Conservation (phyloP, 192 early-diverging fungal genomes). For the Thoreauomyces humboldtii region DNA sequence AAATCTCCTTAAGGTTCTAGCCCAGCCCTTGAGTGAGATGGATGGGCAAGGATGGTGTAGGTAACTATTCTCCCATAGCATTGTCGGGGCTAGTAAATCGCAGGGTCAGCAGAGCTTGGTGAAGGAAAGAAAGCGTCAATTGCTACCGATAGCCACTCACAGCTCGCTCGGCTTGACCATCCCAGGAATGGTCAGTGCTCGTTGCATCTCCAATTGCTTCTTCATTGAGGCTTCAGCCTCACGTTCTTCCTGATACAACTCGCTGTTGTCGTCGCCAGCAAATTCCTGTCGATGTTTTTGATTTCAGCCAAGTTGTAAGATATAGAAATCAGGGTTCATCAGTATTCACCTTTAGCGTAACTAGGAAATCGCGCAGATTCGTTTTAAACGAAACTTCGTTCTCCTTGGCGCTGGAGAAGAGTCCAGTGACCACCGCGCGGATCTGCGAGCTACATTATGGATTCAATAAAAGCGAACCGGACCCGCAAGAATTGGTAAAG, state of each 20-base stretch:
- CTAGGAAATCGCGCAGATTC: slow-evolving; percentile 92
- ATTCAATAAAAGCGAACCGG: slow-evolving; percentile 11
- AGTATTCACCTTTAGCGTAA: slow-evolving; percentile 48
- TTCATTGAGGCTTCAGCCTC: slow-evolving; percentile 79
- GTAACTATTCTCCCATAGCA: slow-evolving; percentile 15
- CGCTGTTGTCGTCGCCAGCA: slow-evolving; percentile 75
- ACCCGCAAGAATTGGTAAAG: neutral
- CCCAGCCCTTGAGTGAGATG: too few species aligned
- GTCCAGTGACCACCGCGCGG: slow-evolving; percentile 77
- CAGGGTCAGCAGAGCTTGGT: neutral
- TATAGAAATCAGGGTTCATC: too few species aligned
- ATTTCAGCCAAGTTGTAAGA: too few species aligned
- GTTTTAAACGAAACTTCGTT: slow-evolving; percentile 78
- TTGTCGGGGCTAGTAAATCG: slow-evolving; percentile 7
- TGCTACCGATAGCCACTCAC: slow-evolving; percentile 1
- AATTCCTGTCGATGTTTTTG: too few species aligned
- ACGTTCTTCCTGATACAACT: slow-evolving; percentile 84
- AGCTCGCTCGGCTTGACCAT: slow-evolving; percentile 83
- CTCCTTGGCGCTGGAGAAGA: slow-evolving; percentile 84
- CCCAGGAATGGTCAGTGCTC: slow-evolving; percentile 85
- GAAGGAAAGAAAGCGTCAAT: neutral
- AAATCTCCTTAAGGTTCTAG: too few species aligned
- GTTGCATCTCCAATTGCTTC: slow-evolving; percentile 77
- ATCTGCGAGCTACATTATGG: slow-evolving; percentile 83
- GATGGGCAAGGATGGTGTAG: too few species aligned